Conservation (phyloP, 2,329 filamentous ascomycete species). For the Fusarium euwallaceae region DNA sequence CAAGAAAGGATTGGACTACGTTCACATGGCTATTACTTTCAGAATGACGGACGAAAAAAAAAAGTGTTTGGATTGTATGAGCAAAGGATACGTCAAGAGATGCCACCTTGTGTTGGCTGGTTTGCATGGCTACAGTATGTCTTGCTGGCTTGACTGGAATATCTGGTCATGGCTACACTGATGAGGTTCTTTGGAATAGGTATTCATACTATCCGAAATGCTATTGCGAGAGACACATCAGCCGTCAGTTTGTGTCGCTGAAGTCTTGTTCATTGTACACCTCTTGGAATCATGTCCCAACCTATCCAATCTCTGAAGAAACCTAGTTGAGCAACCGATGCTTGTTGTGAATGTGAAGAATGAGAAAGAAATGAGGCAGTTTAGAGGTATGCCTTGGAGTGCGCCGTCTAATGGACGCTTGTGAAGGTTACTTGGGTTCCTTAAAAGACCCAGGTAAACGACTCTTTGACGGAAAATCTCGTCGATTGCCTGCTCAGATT, state of each 20-base stretch:
- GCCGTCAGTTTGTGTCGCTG: neutral
- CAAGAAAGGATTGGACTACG: conserved; percentile 18
- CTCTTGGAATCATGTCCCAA: neutral
- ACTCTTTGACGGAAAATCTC: conserved; percentile 71
- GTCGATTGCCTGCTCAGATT: conserved; percentile 56
- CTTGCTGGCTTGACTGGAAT: neutral
- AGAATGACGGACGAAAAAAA: neutral
- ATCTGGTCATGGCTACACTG: neutral
- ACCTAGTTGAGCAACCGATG: neutral
- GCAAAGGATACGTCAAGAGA: neutral
- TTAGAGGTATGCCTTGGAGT: neutral
- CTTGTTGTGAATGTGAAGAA: neutral
- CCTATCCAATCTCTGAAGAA: neutral
- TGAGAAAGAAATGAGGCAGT: neutral
- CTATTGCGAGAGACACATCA: neutral
- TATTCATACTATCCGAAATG: neutral
- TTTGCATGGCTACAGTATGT: neutral
- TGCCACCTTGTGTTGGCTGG: conserved; percentile 7
- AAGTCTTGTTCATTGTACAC: neutral
- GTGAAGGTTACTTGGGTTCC: neutral
- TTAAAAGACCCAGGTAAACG: conserved; percentile 75
- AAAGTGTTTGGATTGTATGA: neutral
- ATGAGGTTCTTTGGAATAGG: neutral
- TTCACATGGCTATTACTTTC: neutral
- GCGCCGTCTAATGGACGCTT: neutral